Evolutionary conservation across 116 monocot species (phyloP), one percentile per base, ranked within the genome.

Genomic region (Zostera marina): DNA sequence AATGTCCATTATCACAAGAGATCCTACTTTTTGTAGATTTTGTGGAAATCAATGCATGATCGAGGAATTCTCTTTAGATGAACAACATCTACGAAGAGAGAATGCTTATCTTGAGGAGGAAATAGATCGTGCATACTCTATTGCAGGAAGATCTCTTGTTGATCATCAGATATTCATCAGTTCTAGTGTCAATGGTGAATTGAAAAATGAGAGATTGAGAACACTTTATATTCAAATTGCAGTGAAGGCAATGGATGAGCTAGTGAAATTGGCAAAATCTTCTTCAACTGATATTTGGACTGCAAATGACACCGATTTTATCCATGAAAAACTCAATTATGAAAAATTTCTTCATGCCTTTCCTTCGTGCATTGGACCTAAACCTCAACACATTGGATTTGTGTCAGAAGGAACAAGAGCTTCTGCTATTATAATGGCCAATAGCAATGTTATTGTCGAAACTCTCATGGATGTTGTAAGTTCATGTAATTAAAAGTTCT

Each of bases 71-170:
- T 77, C 83, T 0, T 49, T 83, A 2, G 99, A 99, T 47, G 87
- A 99, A 57, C 86, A 99, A 65, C 87, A 91, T 32, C 74, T 99
- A 7, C 66, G 79, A 15, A 74, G 91, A 38, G 91, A 91, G 67
- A 99, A 99, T 48, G 83, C 99, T 0, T 74, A 87, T 1, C 72
- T 99, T 1, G 91, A 77, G 39, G 86, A 99, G 44, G 99, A 99
- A 66, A 77, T 99, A 11, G 84, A 91, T 38, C 80, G 87, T 3
- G 82, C 91, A 44, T 75, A 67, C 22, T 69, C 77, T 1, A 73
- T 91, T 9, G 86, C 98, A 12, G 74, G 79, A 3, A 91, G 83
- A 47, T 99, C 91, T 54, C 66, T 91, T 0, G 91, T 83, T n/a
- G n/a, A n/a, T 47, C 57, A 68, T 19, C 82, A 88, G 0, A 57